phyloP scores from a whole-genome alignment of 2,329 filamentous ascomycete genomes.

The Hypoxylon sp. region DNA sequence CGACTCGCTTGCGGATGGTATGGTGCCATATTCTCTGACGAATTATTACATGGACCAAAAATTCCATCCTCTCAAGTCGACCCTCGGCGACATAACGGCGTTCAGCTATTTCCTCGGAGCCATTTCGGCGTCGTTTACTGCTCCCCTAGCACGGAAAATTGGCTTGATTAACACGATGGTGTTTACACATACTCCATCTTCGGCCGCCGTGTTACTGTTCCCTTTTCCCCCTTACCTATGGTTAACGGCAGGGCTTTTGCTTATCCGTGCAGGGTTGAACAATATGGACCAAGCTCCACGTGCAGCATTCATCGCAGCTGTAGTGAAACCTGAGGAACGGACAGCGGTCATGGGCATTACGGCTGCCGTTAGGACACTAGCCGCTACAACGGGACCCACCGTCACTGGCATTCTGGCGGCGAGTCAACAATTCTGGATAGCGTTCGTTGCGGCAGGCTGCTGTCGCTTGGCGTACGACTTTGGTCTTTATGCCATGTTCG shows the following conservation, averaged over 20 bases:
- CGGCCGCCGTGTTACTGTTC: slow-evolving; percentile 71
- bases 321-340: slow-evolving; percentile 73
- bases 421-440: slow-evolving; percentile 69
- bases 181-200: slow-evolving; percentile 73
- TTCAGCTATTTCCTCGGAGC: slow-evolving; percentile 67
- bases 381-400: slow-evolving; percentile 66
- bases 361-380: slow-evolving; percentile 69
- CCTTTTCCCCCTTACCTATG: slow-evolving; percentile 65
- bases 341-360: slow-evolving; percentile 80
- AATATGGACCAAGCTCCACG: slow-evolving; percentile 78
- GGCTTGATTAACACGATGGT: slow-evolving; percentile 76
- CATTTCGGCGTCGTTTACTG: slow-evolving; percentile 68
- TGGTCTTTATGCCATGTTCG: slow-evolving; percentile 70
- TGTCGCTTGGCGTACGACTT: slow-evolving; percentile 69
- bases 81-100: slow-evolving; percentile 71
- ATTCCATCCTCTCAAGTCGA: slow-evolving; percentile 68
- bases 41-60: slow-evolving; percentile 70
- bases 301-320: slow-evolving; percentile 74
- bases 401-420: slow-evolving; percentile 69
- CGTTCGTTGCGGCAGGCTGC: slow-evolving; percentile 68
- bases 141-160: slow-evolving; percentile 68
- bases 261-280: slow-evolving; percentile 72
- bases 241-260: slow-evolving; percentile 67
- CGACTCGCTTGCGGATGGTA: slow-evolving; percentile 75
- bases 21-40: slow-evolving; percentile 70